A percentile compares a stretch with the other conserved stretches of the same genome.
Evolutionary conservation across 2,329 filamentous ascomycete species (phyloP).

Genomic region (Penicillium sp.): DNA sequence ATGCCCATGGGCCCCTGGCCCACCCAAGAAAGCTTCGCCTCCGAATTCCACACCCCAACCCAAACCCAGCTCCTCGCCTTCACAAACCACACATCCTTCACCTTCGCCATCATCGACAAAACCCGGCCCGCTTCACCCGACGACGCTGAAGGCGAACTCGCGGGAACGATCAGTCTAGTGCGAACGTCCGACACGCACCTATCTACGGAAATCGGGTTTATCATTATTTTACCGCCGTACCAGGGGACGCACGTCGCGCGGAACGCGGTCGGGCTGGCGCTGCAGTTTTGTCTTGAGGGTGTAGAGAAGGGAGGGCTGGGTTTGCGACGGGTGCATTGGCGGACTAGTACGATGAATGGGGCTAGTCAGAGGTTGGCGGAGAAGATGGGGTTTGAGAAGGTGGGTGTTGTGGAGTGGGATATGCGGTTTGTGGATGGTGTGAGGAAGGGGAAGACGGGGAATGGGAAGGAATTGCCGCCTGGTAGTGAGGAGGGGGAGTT

Average conservation of each 20-base stretch:
- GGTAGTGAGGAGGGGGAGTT: slow-evolving; percentile 17
- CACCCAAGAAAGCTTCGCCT: slow-evolving; percentile 10
- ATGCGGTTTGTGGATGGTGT: slow-evolving; percentile 20
- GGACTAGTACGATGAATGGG: slow-evolving; percentile 16
- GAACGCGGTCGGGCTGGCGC: slow-evolving; percentile 15
- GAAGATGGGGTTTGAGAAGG: slow-evolving; percentile 20
- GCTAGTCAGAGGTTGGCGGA: slow-evolving; percentile 19
- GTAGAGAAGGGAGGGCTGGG: slow-evolving; percentile 13
- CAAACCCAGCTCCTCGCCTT: slow-evolving; percentile 16
- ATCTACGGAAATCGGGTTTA: slow-evolving; percentile 20
- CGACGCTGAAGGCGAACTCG: slow-evolving; percentile 20
- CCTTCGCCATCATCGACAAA: slow-evolving; percentile 23
- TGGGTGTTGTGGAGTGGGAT: slow-evolving; percentile 19
- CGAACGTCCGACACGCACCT: slow-evolving; percentile 12
- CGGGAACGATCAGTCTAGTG: slow-evolving; percentile 19
- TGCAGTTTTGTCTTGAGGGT: slow-evolving; percentile 11
- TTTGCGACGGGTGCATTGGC: slow-evolving; percentile 17
- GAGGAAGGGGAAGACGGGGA: slow-evolving; percentile 14
- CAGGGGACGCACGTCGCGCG: slow-evolving; percentile 20
- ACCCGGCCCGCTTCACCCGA: slow-evolving; percentile 14
- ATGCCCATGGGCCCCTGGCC: slow-evolving; percentile 12
- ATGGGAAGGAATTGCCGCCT: slow-evolving; percentile 15
- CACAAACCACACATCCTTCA: slow-evolving; percentile 18
- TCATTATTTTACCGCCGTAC: slow-evolving; percentile 21
- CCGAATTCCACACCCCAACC: slow-evolving; percentile 7